Percentiles rank a stretch among this genome's conserved stretches.
Evolutionary conservation across 2,329 filamentous ascomycete genomes (phyloP).

Genomic region (Curvularia lunata): DNA sequence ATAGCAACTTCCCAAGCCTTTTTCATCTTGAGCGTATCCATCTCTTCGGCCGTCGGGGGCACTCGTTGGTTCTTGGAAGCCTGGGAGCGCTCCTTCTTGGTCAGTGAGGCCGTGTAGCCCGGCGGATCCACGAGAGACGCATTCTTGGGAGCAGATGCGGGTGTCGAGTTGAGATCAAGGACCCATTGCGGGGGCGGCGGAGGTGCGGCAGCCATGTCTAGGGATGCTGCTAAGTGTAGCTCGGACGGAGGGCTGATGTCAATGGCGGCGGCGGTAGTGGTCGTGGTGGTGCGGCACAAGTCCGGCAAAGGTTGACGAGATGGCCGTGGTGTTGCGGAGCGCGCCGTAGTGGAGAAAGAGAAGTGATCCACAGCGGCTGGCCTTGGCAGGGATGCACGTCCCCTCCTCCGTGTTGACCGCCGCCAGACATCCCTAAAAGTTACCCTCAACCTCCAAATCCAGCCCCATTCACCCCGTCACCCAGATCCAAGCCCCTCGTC

Average conservation of each 20-base stretch:
- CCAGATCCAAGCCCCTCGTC: background rate
- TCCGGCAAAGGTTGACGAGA: background rate
- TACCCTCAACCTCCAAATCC: constrained; percentile 18
- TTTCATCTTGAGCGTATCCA: constrained; percentile 94
- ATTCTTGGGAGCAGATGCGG: constrained; percentile 69
- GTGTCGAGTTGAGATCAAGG: constrained; percentile 74
- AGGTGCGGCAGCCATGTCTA: constrained; percentile 31
- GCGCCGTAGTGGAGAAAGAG: background rate
- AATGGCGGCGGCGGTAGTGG: background rate
- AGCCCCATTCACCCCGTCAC: constrained; percentile 3
- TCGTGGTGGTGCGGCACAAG: background rate
- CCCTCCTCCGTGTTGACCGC: constrained; percentile 33
- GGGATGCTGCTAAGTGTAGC: background rate
- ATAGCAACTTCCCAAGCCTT: constrained; percentile 98
- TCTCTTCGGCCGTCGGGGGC: constrained; percentile 78
- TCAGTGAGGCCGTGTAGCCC: constrained; percentile 69
- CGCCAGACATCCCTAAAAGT: constrained; percentile 23
- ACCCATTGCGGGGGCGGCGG: constrained; percentile 78
- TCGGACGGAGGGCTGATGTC: background rate
- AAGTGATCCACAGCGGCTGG: constrained; percentile 16
- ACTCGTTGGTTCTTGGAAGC: constrained; percentile 61
- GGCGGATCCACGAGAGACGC: constrained; percentile 80
- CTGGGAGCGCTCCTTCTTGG: constrained; percentile 49
- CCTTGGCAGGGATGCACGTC: constrained; percentile 34
- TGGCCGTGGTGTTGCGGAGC: constrained; percentile 12